These are phyloP conservation scores for Magnusiomyces ingens DNA, from an alignment of 1,139 yeast species.

Conservation along the genomic window DNA sequence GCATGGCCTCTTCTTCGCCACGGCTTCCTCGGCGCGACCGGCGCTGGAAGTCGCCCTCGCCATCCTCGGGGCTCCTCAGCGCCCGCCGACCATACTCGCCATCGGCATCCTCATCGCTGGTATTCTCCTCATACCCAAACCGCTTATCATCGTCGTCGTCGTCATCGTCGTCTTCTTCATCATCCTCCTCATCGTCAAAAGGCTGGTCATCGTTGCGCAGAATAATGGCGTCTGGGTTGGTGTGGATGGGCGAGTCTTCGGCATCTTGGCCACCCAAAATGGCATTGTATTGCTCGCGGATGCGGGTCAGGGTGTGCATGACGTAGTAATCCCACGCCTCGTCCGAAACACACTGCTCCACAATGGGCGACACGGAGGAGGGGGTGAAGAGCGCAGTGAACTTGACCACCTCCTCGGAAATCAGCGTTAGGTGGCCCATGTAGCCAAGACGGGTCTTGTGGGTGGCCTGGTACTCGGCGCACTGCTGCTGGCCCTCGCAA, in stretches of 20 bases:
- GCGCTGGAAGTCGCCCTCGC: no score
- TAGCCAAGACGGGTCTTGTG: slow-evolving; percentile 75
- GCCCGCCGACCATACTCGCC: slow-evolving; percentile 27
- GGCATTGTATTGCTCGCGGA: slow-evolving; percentile 93
- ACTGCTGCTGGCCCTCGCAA: slow-evolving; percentile 72
- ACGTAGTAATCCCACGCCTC: slow-evolving; percentile 81
- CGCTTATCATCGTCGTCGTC: slow-evolving; percentile 43
- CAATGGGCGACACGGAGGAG: slow-evolving; percentile 50
- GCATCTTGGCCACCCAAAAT: slow-evolving; percentile 75
- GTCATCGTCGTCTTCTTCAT: slow-evolving; percentile 32
- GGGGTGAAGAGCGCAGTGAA: slow-evolving; percentile 73
- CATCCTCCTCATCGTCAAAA: slow-evolving; percentile 36
- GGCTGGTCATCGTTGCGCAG: slow-evolving; percentile 25
- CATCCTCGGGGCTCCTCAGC: no score
- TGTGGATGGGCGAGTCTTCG: slow-evolving; percentile 42
- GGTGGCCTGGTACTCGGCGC: slow-evolving; percentile 58
- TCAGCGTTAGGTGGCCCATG: slow-evolving; percentile 94
- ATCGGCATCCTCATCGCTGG: slow-evolving; percentile 40
- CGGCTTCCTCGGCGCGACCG: no score
- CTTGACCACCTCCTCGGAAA: slow-evolving; percentile 95
- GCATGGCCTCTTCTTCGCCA: no score
- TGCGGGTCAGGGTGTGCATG: slow-evolving; percentile 73
- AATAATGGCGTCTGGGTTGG: slow-evolving; percentile 33
- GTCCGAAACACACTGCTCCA: slow-evolving; percentile 49
- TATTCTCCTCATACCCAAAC: slow-evolving; percentile 40